Evolutionary conservation across 768 basidiomycete species (phyloP), one percentile per base, ranked within the genome.

Genomic region (Pisolithus tinctorius): DNA sequence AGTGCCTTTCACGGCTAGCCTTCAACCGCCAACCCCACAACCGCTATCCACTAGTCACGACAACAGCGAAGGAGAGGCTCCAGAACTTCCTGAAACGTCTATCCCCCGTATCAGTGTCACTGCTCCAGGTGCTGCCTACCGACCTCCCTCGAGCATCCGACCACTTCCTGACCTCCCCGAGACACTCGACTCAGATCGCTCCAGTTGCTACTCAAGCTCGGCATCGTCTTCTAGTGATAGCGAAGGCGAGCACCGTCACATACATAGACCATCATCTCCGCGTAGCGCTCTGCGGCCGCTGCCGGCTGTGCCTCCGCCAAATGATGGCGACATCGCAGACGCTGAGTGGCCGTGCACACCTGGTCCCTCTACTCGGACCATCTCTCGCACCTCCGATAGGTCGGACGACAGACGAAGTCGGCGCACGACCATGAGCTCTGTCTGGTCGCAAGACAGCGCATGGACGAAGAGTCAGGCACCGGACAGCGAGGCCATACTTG

Each of bases 371-470:
- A 23, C 23, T 6, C 38, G 20, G 13, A 41, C 53, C 23, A 26
- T 17, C 2, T 34, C 45, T 20, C 31, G 13, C 10, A 14, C 36
- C 26, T 31, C 30, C 43, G 29, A 26, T 26, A 48, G 17, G 34
- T 23, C 16, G 17, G 49, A 16, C 13, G 20, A n/a, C 25, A 1
- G 6, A 14, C 46, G n/a, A 37, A 60, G 51, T 45, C 39, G 45
- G 17, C 63, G 57, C 13, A 45, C 36, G 44, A 65, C 56, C 26
- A 39, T 39, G 45, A 11, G 49, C 10, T 49, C 63, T 5, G 54
- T 68, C 16, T 65, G 60, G 66, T 69, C 65, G 31, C 58, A 66
- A 39, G 66, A 84, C 71, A 25, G 66, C 66, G 51, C 84, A 61
- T 34, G 64, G 71, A 48, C 71, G 72, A 59, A 67, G 69, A 23